Evolutionary conservation across 1,284 basidiomycete species (phyloP).

Genomic region (Cutaneotrichosporon cavernicola): DNA sequence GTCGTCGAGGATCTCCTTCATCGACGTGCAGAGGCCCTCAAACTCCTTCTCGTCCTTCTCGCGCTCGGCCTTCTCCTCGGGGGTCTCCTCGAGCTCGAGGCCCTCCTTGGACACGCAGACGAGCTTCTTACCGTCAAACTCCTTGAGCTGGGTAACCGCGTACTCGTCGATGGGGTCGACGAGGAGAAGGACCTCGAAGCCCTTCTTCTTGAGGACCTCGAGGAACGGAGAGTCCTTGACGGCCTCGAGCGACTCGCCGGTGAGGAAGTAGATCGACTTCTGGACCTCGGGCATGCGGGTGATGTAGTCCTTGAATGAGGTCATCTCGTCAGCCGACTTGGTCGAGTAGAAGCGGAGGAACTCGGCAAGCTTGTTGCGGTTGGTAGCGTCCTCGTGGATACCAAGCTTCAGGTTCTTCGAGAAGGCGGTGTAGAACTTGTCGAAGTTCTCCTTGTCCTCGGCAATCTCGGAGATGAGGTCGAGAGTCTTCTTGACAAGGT

Average conservation of each 20-base stretch:
- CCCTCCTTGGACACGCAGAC: conserved; percentile 99
- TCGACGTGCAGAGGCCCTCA: conserved; percentile 85
- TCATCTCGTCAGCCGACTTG: conserved; percentile 88
- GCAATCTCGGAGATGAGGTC: conserved; percentile 95
- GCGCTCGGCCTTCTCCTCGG: conserved; percentile 90
- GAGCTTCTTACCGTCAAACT: conserved; percentile 98
- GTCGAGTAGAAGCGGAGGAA: conserved; percentile 99
- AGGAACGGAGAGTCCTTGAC: conserved; percentile 97
- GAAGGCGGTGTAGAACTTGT: conserved; percentile 91
- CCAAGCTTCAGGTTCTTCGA: conserved; percentile 98
- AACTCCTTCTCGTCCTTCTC: conserved; percentile 85
- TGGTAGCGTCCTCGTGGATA: conserved; percentile 98
- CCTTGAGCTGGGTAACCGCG: conserved; percentile 96
- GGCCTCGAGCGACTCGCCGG: conserved; percentile 91
- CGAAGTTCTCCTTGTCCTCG: conserved; percentile 99
- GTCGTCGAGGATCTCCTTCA: conserved; percentile 96
- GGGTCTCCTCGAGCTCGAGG: conserved; percentile 97
- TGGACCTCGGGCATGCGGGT: conserved; percentile 99
- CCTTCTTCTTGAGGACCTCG: conserved; percentile 99
- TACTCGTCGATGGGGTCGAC: conserved; percentile 99
- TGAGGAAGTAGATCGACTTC: conserved; percentile 99
- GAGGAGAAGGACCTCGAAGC: conserved; percentile 96
- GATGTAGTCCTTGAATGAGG: conserved; percentile 98
- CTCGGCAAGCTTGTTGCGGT: conserved; percentile 98
- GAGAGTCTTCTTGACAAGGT: conserved; percentile 97